A percentile compares a stretch with the other conserved stretches of the same genome.
Conservation (phyloP, 2,329 filamentous ascomycete species). For the Fusarium sterilihyphosum region DNA sequence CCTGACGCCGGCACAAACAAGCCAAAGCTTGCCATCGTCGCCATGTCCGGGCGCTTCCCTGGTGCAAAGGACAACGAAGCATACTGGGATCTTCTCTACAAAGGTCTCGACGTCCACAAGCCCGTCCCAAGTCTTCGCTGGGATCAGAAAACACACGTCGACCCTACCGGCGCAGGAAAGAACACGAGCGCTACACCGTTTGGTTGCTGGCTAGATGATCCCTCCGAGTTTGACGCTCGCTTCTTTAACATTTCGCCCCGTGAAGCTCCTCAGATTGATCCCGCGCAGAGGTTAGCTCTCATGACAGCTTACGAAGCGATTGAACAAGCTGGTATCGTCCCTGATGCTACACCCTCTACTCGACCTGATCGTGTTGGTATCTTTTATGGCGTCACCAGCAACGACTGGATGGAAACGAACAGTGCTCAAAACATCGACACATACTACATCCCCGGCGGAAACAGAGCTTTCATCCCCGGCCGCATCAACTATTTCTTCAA, state of each 20-base stretch:
- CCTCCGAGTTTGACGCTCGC: constrained; percentile 72
- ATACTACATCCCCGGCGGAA: constrained; percentile 58
- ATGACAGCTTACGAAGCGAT: constrained; percentile 75
- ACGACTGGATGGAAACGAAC: constrained; percentile 84
- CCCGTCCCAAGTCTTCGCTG: constrained; percentile 53
- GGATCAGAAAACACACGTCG: constrained; percentile 46
- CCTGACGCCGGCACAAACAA: background rate
- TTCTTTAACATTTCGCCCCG: constrained; percentile 77
- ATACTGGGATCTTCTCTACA: constrained; percentile 72
- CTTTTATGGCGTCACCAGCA: constrained; percentile 80
- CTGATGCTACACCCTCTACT: constrained; percentile 70
- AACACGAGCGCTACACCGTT: constrained; percentile 62
- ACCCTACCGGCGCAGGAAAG: constrained; percentile 68
- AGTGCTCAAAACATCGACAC: constrained; percentile 72
- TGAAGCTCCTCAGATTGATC: constrained; percentile 60
- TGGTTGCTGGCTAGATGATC: constrained; percentile 67
- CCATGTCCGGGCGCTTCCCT: constrained; percentile 73
- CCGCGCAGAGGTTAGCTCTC: constrained; percentile 71
- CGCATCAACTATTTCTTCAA: constrained; percentile 84
- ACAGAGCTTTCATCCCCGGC: constrained; percentile 61
- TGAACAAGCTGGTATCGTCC: constrained; percentile 73
- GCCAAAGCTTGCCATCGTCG: constrained; percentile 64
- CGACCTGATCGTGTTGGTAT: constrained; percentile 69
- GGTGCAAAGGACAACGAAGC: constrained; percentile 66
- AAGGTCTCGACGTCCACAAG: constrained; percentile 71